Evolutionary conservation across 2,329 filamentous ascomycete genomes (phyloP), one percentile per base, ranked within the genome.

Genomic region (Chalaropsis ovoidea): DNA sequence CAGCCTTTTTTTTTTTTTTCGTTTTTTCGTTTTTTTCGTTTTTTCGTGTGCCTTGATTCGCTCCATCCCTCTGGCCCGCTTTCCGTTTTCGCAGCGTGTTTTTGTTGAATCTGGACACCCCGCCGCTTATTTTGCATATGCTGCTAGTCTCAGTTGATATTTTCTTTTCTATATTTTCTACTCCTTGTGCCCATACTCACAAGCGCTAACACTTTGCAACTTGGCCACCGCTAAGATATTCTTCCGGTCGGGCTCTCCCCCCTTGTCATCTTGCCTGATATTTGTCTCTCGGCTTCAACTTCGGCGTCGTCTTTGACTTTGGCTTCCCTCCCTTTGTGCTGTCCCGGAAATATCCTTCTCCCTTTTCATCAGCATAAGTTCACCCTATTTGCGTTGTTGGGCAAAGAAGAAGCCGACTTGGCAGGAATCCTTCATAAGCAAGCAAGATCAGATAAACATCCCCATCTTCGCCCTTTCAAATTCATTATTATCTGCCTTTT

Each of bases 401-500:
- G 22, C 52, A 58, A 58, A n/a, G 27, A 24, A 24, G 22, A 52
- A 13, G 47, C 24, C 19, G 19, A 52, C 47, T 52, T 52, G 47
- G 47, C 19, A 52, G 8, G 47, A 52, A 52, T 52, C 47, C 19
- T 52, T 52, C 24, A 10, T 19, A 15, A 24, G 19, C 22, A 52
- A 52, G 47, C 27, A 58, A 58, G 52, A 39, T 58, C 52, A 58
- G 52, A 58, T 58, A 58, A 39, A 58, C 52, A 58, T 35, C 52
- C 19, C 8, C 15, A 8, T 24, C 58, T 43, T 43, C 1, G 35
- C 35, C 22, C 61, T 49, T 39, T 24, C 17, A 47, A 41, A n/a
- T 39, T 35, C 17, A 43, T 47, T 24, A 43, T 43, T 52, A 49
- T 39, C 22, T 15, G 47, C 5, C 15, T 49, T n/a, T 47, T 22